Evolutionary conservation across 2,329 filamentous ascomycete genomes (phyloP), one percentile per base, ranked within the genome.

Genomic region (Paecilomyces sp.): DNA sequence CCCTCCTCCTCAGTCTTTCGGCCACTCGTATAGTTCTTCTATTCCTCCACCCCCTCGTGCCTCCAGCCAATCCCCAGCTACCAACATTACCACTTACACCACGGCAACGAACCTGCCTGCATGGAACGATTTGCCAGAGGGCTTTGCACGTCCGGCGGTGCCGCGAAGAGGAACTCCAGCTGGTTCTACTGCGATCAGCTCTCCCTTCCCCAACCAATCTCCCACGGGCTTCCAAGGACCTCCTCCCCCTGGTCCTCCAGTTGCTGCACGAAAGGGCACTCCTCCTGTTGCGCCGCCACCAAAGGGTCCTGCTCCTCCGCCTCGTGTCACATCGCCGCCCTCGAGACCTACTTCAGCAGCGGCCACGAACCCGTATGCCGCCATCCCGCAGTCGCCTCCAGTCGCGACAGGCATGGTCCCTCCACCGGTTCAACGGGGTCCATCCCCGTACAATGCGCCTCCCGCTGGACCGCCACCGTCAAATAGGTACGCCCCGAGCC

Each of bases 91-190:
- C 18, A 85, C 90, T 9, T 76, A 76, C 60, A 74, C 75, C 33
- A 86, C 85, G 69, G 80, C 85, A 60, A 88, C 87, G 70, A 88
- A 89, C 64, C 87, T 88, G 63, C 85, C 88, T 30, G 89, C 90
- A 67, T 99, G 94, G 94, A 99, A 99, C 67, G 94, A 99, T 74
- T 88, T 95, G 57, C 94, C 94, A 1, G 84, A 96, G 68, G 89
- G 78, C 59, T 86, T 97, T 54, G 82, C 85, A 54, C 91, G 93
- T 78, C 79, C 83, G 58, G 82, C 88, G n/a, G 83, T 85, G 13
- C 83, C 88, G 24, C 86, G 92, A 65, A 85, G 88, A 70, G 82
- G 82, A 54, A 97, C 93, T 0, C 91, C 92, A 2, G 86, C 82
- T 58, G 79, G 85, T 22, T 70, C 71, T 33, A 70, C 77, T 52